phyloP scores from a whole-genome alignment of 1,284 basidiomycete species.

The Naganishia albida region DNA sequence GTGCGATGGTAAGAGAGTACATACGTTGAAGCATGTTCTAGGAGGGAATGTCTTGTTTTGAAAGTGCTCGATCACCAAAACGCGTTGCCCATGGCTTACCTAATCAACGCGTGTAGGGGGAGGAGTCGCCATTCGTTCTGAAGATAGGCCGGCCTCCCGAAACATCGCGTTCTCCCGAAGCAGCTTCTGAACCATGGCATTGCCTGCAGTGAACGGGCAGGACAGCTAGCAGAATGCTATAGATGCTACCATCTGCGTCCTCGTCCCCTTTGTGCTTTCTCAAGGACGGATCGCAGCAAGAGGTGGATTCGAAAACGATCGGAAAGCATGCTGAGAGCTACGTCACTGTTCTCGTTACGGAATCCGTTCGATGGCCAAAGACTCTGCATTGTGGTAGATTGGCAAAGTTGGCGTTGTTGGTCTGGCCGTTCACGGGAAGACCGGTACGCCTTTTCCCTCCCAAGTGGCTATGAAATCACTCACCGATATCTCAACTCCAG shows the following conservation, averaged over 20 bases:
- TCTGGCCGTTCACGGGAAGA: conserved; percentile 38
- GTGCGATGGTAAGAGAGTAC: background rate
- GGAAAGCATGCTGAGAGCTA: conserved; percentile 35
- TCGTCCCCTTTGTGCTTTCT: conserved; percentile 39
- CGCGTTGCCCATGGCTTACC: background rate
- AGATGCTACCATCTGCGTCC: too few relatives aligned
- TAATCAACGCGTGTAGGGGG: background rate
- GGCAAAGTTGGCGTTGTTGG: conserved; percentile 35
- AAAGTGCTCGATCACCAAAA: conserved; percentile 6
- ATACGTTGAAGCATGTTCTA: conserved; percentile 22
- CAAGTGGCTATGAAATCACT: background rate
- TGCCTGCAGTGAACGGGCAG: too few relatives aligned
- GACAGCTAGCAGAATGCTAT: too few relatives aligned
- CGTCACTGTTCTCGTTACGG: background rate
- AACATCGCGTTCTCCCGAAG: too few relatives aligned
- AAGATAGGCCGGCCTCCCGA: background rate
- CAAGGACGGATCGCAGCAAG: conserved; percentile 33
- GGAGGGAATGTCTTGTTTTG: conserved; percentile 18
- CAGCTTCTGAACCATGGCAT: too few relatives aligned
- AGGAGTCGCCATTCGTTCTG: too few relatives aligned
- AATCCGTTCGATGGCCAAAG: background rate
- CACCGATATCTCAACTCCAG: background rate
- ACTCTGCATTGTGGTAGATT: conserved; percentile 19
- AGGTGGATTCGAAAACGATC: conserved; percentile 35
- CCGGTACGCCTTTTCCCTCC: background rate